Conservation (phyloP, 306 rosid genomes). For the Medicago ruthenica region DNA sequence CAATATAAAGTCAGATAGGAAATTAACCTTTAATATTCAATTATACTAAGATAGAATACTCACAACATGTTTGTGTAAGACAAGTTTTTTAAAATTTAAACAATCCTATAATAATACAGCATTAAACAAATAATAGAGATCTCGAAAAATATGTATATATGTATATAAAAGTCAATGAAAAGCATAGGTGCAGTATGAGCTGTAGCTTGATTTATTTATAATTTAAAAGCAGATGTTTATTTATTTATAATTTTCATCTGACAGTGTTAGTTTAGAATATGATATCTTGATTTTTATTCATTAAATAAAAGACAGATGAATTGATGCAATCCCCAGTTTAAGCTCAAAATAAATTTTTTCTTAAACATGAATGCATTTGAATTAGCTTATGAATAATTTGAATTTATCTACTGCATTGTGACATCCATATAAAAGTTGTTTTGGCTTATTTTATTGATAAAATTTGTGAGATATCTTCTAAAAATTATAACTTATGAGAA, state of each 20-base stretch:
- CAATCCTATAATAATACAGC: background rate
- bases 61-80: background rate
- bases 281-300: background rate
- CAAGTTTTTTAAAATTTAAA: background rate
- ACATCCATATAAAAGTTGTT: no score
- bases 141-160: background rate
- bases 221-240: background rate
- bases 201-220: background rate
- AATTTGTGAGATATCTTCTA: no score
- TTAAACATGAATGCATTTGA: background rate
- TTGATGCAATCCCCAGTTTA: background rate
- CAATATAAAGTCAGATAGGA: background rate
- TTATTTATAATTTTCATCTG: background rate
- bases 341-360: background rate
- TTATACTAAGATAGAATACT: background rate
- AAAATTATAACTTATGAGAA: no score
- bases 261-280: background rate
- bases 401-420: no score
- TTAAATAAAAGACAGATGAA: background rate
- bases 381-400: background rate
- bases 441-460: no score
- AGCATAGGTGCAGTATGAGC: conserved; percentile 1
- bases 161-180: background rate
- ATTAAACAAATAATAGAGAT: background rate
- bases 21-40: background rate